These are phyloP conservation scores for Metschnikowia baotianmanensis DNA, from an alignment of 805 yeast species.

Conservation along the genomic window DNA sequence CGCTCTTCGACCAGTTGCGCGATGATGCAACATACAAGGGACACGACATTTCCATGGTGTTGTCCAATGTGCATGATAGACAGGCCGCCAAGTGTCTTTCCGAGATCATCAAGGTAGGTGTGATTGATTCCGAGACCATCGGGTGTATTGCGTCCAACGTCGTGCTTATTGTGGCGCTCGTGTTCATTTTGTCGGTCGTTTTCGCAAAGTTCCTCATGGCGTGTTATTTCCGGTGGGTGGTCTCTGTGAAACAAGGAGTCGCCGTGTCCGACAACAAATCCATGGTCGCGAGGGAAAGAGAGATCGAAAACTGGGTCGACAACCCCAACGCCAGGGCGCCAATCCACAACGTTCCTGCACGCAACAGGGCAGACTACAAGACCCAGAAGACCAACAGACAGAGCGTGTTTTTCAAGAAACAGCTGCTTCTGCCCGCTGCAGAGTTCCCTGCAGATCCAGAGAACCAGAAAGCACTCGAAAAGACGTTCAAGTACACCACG, in stretches of 20 bases:
- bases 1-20: slow-evolving; percentile 61
- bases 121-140: slow-evolving; percentile 80
- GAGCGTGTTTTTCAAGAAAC: slow-evolving; percentile 39
- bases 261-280: slow-evolving; percentile 54
- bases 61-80: slow-evolving; percentile 64
- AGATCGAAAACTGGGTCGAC: slow-evolving; percentile 85
- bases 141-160: slow-evolving; percentile 92
- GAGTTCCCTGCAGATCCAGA: no score
- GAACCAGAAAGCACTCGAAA: slow-evolving; percentile 30
- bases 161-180: slow-evolving; percentile 76
- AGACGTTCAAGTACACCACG: slow-evolving; percentile 50
- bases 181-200: slow-evolving; percentile 81
- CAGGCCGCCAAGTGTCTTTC: slow-evolving; percentile 76
- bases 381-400: slow-evolving; percentile 37
- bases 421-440: slow-evolving; percentile 16
- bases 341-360: slow-evolving; percentile 48
- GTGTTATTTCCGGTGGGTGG: slow-evolving; percentile 82
- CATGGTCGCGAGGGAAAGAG: slow-evolving; percentile 60
- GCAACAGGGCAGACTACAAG: slow-evolving; percentile 50
- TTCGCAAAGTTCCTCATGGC: slow-evolving; percentile 78
- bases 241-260: slow-evolving; percentile 73
- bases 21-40: slow-evolving; percentile 60
- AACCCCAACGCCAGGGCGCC: slow-evolving; percentile 30
- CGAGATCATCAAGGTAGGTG: slow-evolving; percentile 87
- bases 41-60: slow-evolving; percentile 73